Conservation (phyloP, 1,139 yeast species). For the Pichia sp. region DNA sequence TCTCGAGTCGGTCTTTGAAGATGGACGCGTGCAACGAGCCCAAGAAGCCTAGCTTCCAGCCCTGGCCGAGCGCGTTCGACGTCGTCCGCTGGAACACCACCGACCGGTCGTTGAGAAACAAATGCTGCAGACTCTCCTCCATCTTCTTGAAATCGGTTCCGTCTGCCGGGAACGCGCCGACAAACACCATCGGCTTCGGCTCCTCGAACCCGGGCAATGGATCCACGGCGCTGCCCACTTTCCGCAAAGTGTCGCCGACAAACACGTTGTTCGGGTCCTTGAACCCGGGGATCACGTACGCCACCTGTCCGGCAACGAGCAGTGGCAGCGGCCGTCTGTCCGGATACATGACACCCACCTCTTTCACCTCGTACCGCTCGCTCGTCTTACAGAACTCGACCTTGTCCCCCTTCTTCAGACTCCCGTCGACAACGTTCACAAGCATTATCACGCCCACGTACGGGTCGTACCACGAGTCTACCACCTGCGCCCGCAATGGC, state of each 20-base stretch:
- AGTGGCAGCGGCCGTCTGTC: conserved; percentile 61
- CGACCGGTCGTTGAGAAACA: conserved; percentile 86
- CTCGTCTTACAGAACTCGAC: conserved; percentile 75
- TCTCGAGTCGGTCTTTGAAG: conserved; percentile 83
- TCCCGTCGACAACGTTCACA: conserved; percentile 82
- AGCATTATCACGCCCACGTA: conserved; percentile 90
- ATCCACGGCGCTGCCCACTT: conserved; percentile 60
- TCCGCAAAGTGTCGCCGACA: conserved; percentile 87
- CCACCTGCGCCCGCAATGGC: conserved; percentile 75
- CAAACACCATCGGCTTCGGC: conserved; percentile 96
- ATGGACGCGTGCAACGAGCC: conserved; percentile 96
- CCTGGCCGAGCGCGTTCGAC: conserved; percentile 91
- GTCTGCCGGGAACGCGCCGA: conserved; percentile 97
- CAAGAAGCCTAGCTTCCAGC: conserved; percentile 93
- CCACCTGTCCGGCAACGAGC: conserved; percentile 87
- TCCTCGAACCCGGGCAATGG: conserved; percentile 94
- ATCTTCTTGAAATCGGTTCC: conserved; percentile 84
- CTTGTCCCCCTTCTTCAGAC: conserved; percentile 66
- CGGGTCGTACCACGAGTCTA: conserved; percentile 96
- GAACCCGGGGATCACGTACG: conserved; percentile 91
- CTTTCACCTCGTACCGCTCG: conserved; percentile 77
- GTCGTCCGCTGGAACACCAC: conserved; percentile 88
- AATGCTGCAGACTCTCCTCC: conserved; percentile 85
- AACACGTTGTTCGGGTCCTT: conserved; percentile 80
- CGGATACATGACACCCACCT: conserved; percentile 94